Conservation (phyloP, 164 flowering plant species). For the Chloranthus sessilifolius region DNA sequence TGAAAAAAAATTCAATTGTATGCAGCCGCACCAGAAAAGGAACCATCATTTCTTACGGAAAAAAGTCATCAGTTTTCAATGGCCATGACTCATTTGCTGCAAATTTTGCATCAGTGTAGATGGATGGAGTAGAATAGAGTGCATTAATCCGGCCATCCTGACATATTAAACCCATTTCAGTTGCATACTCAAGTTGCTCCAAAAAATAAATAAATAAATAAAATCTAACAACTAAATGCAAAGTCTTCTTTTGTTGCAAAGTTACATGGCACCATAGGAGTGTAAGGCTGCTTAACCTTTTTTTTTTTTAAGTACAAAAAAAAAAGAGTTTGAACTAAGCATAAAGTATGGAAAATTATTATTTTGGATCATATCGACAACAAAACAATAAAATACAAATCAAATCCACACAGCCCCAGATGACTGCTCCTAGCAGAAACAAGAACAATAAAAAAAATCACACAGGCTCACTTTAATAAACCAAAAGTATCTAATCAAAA, state of each 20-base stretch:
- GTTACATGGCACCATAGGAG: too few species aligned
- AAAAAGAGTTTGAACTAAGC: too few species aligned
- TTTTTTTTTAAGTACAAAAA: too few species aligned
- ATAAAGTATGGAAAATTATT: too few species aligned
- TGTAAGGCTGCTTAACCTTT: too few species aligned
- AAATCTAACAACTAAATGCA: not conserved
- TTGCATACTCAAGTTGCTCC: not conserved
- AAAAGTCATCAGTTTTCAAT: slow-evolving; percentile 72
- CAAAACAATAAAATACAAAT: too few species aligned
- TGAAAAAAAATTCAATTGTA: not conserved
- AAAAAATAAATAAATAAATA: not conserved
- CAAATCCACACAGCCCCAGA: too few species aligned
- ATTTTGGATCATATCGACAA: too few species aligned
- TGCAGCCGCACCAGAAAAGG: not conserved
- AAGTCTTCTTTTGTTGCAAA: not conserved
- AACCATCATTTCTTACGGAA: slow-evolving; percentile 52
- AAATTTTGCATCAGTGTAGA: slow-evolving; percentile 73
- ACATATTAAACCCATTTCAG: slow-evolving; percentile 3
- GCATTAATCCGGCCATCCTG: slow-evolving; percentile 95
- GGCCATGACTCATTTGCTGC: slow-evolving; percentile 74
- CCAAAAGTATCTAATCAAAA: too few species aligned
- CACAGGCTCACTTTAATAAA: too few species aligned
- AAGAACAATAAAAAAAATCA: too few species aligned
- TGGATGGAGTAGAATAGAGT: slow-evolving; percentile 84
- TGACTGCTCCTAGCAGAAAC: too few species aligned